phyloP scores from a whole-genome alignment of 768 basidiomycete species.

The Tulasnella sp. region DNA sequence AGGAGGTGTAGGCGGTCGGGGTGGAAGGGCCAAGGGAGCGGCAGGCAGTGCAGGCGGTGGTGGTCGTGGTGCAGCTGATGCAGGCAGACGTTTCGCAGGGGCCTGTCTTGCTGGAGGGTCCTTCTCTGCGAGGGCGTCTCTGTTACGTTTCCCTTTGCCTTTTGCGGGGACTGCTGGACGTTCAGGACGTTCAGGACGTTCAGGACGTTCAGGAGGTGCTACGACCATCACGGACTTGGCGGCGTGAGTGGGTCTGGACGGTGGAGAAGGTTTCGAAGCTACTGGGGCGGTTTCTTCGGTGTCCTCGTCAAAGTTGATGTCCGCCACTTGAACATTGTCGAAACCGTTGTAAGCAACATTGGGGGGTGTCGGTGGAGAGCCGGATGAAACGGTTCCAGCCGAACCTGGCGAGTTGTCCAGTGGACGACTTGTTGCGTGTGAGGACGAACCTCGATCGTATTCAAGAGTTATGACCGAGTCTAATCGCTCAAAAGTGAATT shows the following conservation, averaged over 20 bases:
- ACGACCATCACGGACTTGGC: slow-evolving; percentile 1
- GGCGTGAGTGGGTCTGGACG: background rate
- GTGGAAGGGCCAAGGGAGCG: slow-evolving; percentile 12
- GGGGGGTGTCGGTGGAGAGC: slow-evolving; percentile 14
- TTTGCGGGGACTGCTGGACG: slow-evolving; percentile 1
- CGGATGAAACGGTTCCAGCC: slow-evolving; percentile 1
- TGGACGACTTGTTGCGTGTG: background rate
- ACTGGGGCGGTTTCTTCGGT: background rate
- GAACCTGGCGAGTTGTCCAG: slow-evolving; percentile 12
- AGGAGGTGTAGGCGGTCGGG: slow-evolving; percentile 27
- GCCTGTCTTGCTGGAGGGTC: background rate
- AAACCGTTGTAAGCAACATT: background rate
- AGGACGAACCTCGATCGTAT: slow-evolving; percentile 32
- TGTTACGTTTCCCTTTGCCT: slow-evolving; percentile 14
- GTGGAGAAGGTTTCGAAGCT: slow-evolving; percentile 1
- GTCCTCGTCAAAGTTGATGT: slow-evolving; percentile 3
- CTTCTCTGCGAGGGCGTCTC: background rate
- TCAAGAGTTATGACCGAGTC: slow-evolving; percentile 55
- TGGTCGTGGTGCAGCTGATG: slow-evolving; percentile 25
- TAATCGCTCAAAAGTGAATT: slow-evolving; percentile 65
- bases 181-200: background rate
- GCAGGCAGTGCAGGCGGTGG: slow-evolving; percentile 24
- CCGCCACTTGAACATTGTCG: slow-evolving; percentile 6
- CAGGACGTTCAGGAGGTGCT: slow-evolving; percentile 2
- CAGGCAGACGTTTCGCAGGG: background rate